Percentiles rank a stretch among this genome's conserved stretches.
Evolutionary conservation across 805 yeast genomes (phyloP).

Genomic region (Yarrowia sp.): DNA sequence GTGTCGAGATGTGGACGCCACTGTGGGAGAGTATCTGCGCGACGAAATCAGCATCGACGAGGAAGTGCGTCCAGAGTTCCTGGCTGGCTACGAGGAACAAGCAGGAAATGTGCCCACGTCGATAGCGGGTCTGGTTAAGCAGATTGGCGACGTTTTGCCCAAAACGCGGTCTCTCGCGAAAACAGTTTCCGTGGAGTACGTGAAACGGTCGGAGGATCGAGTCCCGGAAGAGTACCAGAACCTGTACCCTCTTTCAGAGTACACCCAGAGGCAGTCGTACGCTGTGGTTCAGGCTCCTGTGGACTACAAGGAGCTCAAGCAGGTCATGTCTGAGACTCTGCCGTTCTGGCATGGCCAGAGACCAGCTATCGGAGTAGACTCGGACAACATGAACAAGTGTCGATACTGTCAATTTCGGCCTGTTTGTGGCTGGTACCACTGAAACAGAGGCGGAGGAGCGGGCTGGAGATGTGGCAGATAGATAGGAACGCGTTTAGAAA

Average conservation of each 20-base stretch:
- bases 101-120: neutral
- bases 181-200: conserved; percentile 17
- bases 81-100: neutral
- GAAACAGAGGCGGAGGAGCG: neutral
- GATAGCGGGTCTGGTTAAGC: neutral
- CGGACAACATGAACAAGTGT: conserved; percentile 2
- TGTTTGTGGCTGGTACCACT: conserved; percentile 13
- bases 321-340: neutral
- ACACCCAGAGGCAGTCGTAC: neutral
- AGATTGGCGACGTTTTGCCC: conserved; percentile 1
- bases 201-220: neutral
- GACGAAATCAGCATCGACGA: neutral
- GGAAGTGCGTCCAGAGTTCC: neutral
- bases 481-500: neutral
- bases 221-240: neutral
- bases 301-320: neutral
- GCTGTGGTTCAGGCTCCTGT: conserved; percentile 9
- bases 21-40: conserved; percentile 4
- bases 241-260: neutral
- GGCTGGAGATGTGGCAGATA: neutral
- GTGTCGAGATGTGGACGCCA: neutral
- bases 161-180: neutral
- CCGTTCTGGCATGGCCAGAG: conserved; percentile 14
- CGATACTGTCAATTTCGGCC: conserved; percentile 11
- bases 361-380: conserved; percentile 2